Percentiles rank a stretch among this genome's conserved stretches.
phyloP scores from a whole-genome alignment of 768 basidiomycete genomes.

The Harrya chromipes region DNA sequence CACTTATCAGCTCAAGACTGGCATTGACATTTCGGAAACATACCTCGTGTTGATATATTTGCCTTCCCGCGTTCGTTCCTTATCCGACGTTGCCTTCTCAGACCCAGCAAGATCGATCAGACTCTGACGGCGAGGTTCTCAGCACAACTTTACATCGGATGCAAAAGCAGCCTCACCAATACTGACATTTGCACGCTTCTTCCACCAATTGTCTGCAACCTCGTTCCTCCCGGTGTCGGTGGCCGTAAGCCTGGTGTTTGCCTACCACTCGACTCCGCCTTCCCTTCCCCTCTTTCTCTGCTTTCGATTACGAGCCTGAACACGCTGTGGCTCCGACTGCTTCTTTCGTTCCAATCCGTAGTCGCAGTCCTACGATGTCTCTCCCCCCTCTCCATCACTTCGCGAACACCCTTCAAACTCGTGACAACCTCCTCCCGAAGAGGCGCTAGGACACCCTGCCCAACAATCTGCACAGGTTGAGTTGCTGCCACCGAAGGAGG shows the following conservation, averaged over 20 bases:
- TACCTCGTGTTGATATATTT: constrained; percentile 94
- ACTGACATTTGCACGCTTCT: constrained; percentile 77
- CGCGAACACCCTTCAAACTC: constrained; percentile 78
- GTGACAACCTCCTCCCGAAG: constrained; percentile 94
- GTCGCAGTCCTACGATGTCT: constrained; percentile 85
- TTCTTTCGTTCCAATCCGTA: constrained; percentile 99
- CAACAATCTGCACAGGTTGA: constrained; percentile 72
- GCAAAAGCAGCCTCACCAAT: constrained; percentile 41
- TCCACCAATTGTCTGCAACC: constrained; percentile 74
- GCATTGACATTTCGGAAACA: neutral
- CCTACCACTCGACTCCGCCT: constrained; percentile 36
- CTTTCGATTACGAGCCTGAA: constrained; percentile 93
- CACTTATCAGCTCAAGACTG: neutral
- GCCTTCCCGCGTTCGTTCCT: constrained; percentile 93
- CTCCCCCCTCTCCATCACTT: constrained; percentile 83
- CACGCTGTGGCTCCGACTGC: constrained; percentile 91
- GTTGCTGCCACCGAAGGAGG: constrained; percentile 52
- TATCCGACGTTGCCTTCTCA: constrained; percentile 93
- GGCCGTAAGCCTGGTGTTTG: constrained; percentile 54
- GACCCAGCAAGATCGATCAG: constrained; percentile 96
- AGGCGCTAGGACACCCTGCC: constrained; percentile 67
- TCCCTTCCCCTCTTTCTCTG: constrained; percentile 61
- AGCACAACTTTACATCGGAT: neutral
- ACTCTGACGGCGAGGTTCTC: constrained; percentile 46
- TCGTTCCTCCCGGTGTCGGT: constrained; percentile 55